Evolutionary conservation across 176 grass and related monocot species (phyloP), one percentile per base, ranked within the genome.

Genomic region (Paspalum vaginatum): DNA sequence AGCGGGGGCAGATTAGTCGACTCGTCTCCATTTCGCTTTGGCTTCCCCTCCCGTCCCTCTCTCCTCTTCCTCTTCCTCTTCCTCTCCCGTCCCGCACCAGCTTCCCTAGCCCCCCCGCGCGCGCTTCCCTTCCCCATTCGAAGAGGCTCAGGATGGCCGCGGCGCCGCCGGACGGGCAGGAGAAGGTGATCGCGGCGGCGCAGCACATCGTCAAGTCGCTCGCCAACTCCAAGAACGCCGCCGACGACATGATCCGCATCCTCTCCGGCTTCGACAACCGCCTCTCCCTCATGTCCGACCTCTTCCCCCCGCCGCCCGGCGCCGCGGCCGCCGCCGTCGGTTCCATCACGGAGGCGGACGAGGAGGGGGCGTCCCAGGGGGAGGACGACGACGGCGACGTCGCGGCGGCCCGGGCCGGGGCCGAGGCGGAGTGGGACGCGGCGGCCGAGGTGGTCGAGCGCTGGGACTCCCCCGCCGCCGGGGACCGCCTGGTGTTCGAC

Each of bases 221-320:
- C 57, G 96, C 96, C 65, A 93, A 71, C 81, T 89, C 93, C 14
- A 91, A 95, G 65, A 95, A 99, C 90, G 92, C 93, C 18, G 90
- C 92, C 6, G 93, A 95, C 72, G 96, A 99, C 86, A 95, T 99
- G 96, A 91, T 99, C 61, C 83, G 79, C 86, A 99, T 99, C 82
- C 89, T 99, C 72, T 91, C 93, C 15, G 88, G 90, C 16, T 99
- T 95, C 82, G 96, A 99, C 86, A 79, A 91, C 81, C 96, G 93
- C 50, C 21, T 99, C 66, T 84, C 77, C 60, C 49, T 84, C 44
- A 84, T 94, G 76, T 81, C 89, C 48, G 82, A 85, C 86, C 81
- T 95, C 79, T 93, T 95, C 88, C 81, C 90, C 14, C 45, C 87
- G 4, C 53, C 80, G 7, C 9, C 89, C 1, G 20, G 8, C 64